Base-by-base conservation (phyloP, 345 rosid genomes). In the Rhodamnia argentea region DNA sequence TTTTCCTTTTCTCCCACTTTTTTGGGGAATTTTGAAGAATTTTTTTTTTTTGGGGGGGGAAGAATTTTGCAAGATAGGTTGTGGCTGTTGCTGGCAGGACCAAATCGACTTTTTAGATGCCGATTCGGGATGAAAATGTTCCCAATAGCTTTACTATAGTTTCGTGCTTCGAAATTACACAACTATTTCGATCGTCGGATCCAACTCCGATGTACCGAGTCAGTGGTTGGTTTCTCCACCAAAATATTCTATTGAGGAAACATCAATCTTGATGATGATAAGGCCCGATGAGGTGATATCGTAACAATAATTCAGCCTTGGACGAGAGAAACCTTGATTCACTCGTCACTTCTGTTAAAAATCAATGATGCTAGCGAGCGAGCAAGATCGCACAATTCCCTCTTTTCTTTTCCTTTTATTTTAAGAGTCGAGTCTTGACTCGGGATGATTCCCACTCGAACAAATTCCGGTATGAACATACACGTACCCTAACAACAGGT, bases 251-350 rank as follows among this genome's bases (percentile, higher is more conserved):
- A 70, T 10, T 0, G 3, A 40, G 78, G 13, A 12, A 70, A 4
- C 24, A 32, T 70, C 47, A 32, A 37, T 37, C 47, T 18, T 12
- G 7, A 11, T 6, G 4, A 32, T 18, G 7, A 37, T 16, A 5
- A 18, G 47, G 5, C 32, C 0, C 5, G 5, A 16, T 3, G 24
- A 32, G 78, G 0, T 4, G 3, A 37, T 37, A 37, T 37, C 2
- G 1, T 11, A 8, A 64, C 9, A 44, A 6, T 16, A 8, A 64
- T 64, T 64, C 78, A 64, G 37, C 23, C 11, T 16, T 1, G 13
- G 1, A 16, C 1, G 3, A 29, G 76, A 64, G 44, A 32, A 32
- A 10, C 24, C 3, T 32, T 0, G 3, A 9, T 16, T 8, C 42
- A 32, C 40, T 3, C 5, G 1, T 32, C 44, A 9, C 24, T 32